Conservation (phyloP, 2,329 filamentous ascomycete species). For the Boeremia lycopersici region DNA sequence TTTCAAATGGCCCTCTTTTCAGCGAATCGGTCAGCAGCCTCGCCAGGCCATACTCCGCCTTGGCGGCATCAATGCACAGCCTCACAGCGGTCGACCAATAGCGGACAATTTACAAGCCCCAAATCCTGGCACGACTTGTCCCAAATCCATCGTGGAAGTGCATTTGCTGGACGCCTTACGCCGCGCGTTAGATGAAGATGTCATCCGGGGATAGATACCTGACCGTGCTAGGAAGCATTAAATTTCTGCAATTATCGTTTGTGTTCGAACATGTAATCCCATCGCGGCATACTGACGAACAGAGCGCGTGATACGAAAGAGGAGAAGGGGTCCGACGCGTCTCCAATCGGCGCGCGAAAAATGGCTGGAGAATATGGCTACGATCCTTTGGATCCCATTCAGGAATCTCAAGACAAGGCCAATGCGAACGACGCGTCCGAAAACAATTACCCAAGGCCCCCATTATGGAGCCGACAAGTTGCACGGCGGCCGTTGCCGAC, state of each 20-base stretch:
- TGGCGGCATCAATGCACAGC: neutral
- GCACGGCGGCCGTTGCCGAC: conserved; percentile 1
- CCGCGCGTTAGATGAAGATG: conserved; percentile 1
- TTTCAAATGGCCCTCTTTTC: too few relatives aligned
- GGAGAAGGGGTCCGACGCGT: neutral
- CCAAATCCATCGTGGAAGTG: neutral
- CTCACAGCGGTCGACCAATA: neutral
- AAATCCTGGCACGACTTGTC: neutral
- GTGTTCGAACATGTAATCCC: too few relatives aligned
- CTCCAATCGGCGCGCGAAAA: neutral
- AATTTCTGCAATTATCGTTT: too few relatives aligned
- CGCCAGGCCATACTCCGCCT: neutral
- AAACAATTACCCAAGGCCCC: neutral
- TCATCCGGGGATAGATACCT: too few relatives aligned
- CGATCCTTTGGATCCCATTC: conserved; percentile 17
- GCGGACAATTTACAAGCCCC: neutral
- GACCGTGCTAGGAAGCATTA: too few relatives aligned
- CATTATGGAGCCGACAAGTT: conserved; percentile 5
- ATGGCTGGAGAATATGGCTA: conserved; percentile 24
- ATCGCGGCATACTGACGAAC: neutral
- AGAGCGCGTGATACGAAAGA: neutral
- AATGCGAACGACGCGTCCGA: neutral
- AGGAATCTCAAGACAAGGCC: conserved; percentile 21
- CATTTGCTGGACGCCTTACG: conserved; percentile 5
- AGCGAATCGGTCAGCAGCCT: neutral